Conservation (phyloP, 2,329 filamentous ascomycete genomes). For the Penicillium freii region DNA sequence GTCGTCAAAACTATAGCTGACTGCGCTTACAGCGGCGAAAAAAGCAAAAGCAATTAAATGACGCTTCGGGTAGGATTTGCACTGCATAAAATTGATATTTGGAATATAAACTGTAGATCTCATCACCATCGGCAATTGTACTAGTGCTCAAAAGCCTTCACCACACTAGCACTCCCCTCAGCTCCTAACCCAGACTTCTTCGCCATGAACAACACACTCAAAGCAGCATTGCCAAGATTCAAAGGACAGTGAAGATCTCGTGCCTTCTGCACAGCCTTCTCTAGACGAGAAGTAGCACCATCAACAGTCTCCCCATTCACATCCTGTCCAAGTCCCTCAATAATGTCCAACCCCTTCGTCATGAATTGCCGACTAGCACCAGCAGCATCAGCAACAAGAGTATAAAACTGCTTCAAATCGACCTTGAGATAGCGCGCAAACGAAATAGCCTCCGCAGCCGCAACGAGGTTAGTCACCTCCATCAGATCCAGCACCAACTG, state of each 20-base stretch:
- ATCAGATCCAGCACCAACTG: conserved; percentile 47
- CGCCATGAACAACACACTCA: conserved; percentile 36
- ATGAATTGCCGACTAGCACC: conserved; percentile 49
- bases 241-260: conserved; percentile 40
- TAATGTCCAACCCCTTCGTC: conserved; percentile 39
- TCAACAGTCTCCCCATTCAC: conserved; percentile 34
- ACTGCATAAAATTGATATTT: background rate
- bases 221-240: conserved; percentile 38
- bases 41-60: no score
- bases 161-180: conserved; percentile 33
- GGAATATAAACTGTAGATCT: background rate
- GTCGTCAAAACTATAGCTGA: background rate
- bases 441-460: conserved; percentile 49
- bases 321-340: conserved; percentile 29
- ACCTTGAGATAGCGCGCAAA: conserved; percentile 49
- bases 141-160: conserved; percentile 32
- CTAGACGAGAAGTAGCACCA: conserved; percentile 39
- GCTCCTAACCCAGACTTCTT: conserved; percentile 32
- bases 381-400: conserved; percentile 49
- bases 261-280: conserved; percentile 44
- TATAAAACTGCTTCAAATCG: conserved; percentile 47
- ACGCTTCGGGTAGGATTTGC: background rate
- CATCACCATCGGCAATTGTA: background rate
- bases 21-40: background rate
- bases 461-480: conserved; percentile 49